Percentiles rank a stretch among this genome's conserved stretches.
Conservation (phyloP, 129 eudicot genomes). For the Centaurea solstitialis region DNA sequence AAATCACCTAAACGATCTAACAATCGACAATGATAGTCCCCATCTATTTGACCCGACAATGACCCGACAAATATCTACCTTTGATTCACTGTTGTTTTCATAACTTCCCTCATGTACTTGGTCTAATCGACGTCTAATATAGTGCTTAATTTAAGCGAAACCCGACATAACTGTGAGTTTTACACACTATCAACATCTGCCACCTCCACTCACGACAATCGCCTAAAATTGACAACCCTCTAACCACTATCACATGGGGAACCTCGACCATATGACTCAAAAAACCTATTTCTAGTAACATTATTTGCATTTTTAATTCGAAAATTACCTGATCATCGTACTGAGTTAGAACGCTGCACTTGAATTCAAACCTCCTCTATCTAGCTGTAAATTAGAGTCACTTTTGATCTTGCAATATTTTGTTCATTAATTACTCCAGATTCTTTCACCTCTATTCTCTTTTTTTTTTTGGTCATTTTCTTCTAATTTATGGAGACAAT, state of each 20-base stretch:
- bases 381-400: too few relatives aligned
- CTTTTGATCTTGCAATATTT: too few relatives aligned
- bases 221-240: background rate
- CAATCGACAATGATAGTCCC: too few relatives aligned
- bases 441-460: too few relatives aligned
- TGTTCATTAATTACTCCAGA: too few relatives aligned
- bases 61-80: too few relatives aligned
- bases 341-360: too few relatives aligned
- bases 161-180: background rate
- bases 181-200: background rate
- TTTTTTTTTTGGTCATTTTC: too few relatives aligned
- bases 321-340: background rate
- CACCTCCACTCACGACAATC: background rate
- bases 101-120: background rate
- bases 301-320: too few relatives aligned
- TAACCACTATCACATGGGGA: background rate
- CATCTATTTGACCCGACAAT: background rate
- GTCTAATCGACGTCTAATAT: background rate
- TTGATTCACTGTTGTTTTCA: background rate
- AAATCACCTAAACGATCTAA: background rate
- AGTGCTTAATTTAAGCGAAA: background rate
- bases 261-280: background rate
- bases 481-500: too few relatives aligned
- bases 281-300: background rate
- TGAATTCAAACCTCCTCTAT: background rate